phyloP scores from a whole-genome alignment of 495 filamentous ascomycete genomes.

The Bathelium albidoporum region DNA sequence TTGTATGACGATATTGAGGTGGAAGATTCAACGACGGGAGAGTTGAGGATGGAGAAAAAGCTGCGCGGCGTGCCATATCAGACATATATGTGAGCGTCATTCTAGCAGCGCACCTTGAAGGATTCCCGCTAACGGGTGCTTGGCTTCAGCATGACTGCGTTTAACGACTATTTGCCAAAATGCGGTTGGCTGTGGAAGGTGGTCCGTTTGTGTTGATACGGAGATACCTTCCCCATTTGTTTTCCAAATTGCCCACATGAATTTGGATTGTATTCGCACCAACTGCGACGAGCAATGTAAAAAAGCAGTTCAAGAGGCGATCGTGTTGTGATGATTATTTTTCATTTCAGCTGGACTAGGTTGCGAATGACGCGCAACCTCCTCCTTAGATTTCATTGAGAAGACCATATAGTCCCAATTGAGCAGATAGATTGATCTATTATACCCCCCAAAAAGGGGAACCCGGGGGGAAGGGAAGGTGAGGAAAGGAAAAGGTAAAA shows the following conservation, averaged over 20 bases:
- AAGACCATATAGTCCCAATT: too few species aligned
- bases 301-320: too few species aligned
- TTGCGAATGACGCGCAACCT: too few species aligned
- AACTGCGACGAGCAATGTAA: too few species aligned
- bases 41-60: not conserved
- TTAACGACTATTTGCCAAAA: not conserved
- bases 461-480: too few species aligned
- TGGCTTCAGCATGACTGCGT: constrained; percentile 1
- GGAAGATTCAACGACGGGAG: not conserved
- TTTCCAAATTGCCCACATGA: too few species aligned
- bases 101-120: not conserved
- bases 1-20: not conserved
- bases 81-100: not conserved
- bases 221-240: too few species aligned
- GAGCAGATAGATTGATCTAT: not conserved
- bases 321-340: too few species aligned
- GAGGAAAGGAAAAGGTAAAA: too few species aligned
- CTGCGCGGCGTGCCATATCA: not conserved
- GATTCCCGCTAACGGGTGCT: not conserved
- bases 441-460: not conserved
- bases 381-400: too few species aligned
- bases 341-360: too few species aligned
- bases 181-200: not conserved
- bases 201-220: not conserved
- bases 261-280: too few species aligned